These are phyloP conservation scores for Alnus rubra DNA, from an alignment of 306 rosid genomes.

Conservation along the genomic window DNA sequence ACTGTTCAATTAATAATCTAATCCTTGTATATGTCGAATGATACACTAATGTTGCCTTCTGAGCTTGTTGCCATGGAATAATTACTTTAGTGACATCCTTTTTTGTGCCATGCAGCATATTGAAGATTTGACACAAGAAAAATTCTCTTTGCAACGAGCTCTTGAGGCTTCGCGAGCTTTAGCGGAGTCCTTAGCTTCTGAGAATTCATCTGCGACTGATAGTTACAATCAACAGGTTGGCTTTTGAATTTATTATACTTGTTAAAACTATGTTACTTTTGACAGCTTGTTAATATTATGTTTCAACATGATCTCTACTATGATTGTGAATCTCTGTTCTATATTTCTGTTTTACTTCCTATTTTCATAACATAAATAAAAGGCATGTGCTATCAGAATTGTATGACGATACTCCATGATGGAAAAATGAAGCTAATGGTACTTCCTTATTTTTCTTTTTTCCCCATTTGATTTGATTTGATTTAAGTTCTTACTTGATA, in stretches of 20 bases:
- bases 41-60: not conserved
- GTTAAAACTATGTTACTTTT: constrained; percentile 10
- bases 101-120: constrained; percentile 65
- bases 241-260: constrained; percentile 13
- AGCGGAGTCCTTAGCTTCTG: constrained; percentile 90
- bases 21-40: not conserved
- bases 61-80: not conserved
- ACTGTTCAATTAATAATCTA: not conserved
- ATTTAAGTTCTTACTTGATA: not conserved
- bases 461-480: not conserved
- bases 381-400: not conserved
- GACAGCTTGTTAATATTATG: not conserved
- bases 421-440: not conserved
- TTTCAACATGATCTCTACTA: not conserved
- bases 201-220: constrained; percentile 92
- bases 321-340: not conserved
- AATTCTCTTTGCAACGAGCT: constrained; percentile 87
- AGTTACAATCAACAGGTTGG: constrained; percentile 91
- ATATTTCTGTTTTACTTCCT: not conserved
- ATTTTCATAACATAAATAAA: not conserved
- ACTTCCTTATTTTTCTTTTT: no score
- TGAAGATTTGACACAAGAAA: constrained; percentile 95
- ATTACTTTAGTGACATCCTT: not conserved
- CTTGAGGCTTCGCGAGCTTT: constrained; percentile 77
- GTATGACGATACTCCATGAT: not conserved